Conservation (phyloP, 768 basidiomycete genomes). For the Rubroboletus satanas region DNA sequence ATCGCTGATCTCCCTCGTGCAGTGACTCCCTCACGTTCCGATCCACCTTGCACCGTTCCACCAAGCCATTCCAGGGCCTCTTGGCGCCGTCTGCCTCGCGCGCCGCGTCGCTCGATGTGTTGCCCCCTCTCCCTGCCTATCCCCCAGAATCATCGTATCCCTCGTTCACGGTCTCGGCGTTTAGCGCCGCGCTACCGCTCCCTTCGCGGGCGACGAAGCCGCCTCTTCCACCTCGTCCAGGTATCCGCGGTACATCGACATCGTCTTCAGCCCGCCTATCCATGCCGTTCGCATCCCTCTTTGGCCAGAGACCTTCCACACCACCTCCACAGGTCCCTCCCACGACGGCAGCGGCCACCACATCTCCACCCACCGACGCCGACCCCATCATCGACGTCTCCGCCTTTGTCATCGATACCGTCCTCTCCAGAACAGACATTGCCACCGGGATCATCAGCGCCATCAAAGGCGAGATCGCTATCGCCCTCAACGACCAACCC, state of each 20-base stretch:
- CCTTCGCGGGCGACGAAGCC: slow-evolving; percentile 45
- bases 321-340: slow-evolving; percentile 29
- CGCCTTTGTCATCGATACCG: slow-evolving; percentile 54
- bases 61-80: slow-evolving; percentile 41
- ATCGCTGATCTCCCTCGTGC: slow-evolving; percentile 24
- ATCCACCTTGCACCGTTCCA: slow-evolving; percentile 40
- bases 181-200: slow-evolving; percentile 34
- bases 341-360: slow-evolving; percentile 10
- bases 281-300: slow-evolving; percentile 81
- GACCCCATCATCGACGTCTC: slow-evolving; percentile 50
- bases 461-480: slow-evolving; percentile 54
- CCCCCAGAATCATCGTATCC: slow-evolving; percentile 45
- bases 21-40: slow-evolving; percentile 41
- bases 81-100: slow-evolving; percentile 33
- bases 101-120: slow-evolving; percentile 35
- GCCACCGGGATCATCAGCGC: slow-evolving; percentile 50
- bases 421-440: slow-evolving; percentile 51
- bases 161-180: slow-evolving; percentile 40
- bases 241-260: slow-evolving; percentile 11
- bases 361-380: slow-evolving; percentile 28
- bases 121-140: slow-evolving; percentile 52
- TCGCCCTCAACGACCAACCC: slow-evolving; percentile 40
- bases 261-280: slow-evolving; percentile 46
- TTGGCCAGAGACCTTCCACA: slow-evolving; percentile 43
- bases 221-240: slow-evolving; percentile 40